Conservation (phyloP, 305 asterid species). For the Fraxinus sp. region DNA sequence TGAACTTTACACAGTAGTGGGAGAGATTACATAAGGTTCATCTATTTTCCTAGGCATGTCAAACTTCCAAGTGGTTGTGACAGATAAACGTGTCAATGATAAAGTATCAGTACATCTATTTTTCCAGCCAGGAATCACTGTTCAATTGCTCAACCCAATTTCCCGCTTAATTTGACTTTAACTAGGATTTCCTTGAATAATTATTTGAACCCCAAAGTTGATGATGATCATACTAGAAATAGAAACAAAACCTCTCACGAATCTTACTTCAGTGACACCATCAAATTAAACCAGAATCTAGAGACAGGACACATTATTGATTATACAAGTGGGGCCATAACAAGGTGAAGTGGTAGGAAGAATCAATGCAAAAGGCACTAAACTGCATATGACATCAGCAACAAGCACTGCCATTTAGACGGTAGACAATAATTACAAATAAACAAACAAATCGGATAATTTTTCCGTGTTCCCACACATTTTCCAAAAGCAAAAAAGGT, state of each 20-base stretch:
- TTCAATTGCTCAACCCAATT: neutral
- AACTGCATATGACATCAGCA: neutral
- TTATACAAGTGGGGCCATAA: neutral
- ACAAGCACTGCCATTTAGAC: neutral
- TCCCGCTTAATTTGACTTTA: neutral
- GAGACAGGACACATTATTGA: neutral
- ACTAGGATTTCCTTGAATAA: neutral
- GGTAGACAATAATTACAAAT: neutral
- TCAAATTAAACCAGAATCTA: neutral
- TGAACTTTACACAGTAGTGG: neutral
- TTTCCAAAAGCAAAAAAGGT: neutral
- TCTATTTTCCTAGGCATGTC: neutral
- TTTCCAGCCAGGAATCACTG: neutral
- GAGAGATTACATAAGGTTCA: neutral
- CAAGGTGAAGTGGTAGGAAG: neutral
- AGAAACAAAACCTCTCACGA: neutral
- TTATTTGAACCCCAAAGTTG: neutral
- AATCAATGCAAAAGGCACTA: neutral
- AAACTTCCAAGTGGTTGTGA: neutral
- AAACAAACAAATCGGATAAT: neutral
- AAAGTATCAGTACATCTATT: neutral
- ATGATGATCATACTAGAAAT: neutral
- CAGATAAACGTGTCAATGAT: neutral
- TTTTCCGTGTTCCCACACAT: neutral
- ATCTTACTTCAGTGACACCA: neutral